Evolutionary conservation across 2,329 filamentous ascomycete species (phyloP).

Genomic region (Calycina herbarum): DNA sequence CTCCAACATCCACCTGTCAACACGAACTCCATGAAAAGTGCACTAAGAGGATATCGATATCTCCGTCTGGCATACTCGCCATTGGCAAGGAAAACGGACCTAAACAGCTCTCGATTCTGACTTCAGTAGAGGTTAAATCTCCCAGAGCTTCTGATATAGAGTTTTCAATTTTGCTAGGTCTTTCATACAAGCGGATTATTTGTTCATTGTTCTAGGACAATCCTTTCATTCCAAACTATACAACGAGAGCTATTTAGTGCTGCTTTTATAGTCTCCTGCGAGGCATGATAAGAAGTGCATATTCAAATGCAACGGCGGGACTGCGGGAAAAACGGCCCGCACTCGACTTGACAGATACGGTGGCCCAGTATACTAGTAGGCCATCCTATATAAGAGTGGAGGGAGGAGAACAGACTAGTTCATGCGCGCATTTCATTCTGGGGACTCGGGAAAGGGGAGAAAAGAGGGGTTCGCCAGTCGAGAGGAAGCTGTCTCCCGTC

Average conservation of each 20-base stretch:
- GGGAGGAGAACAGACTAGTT: neutral
- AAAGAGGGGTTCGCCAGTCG: neutral
- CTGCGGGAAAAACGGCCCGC: slow-evolving; percentile 26
- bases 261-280: slow-evolving; percentile 5
- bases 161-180: too few relatives aligned
- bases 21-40: neutral
- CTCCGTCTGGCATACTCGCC: too few relatives aligned
- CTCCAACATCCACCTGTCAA: slow-evolving; percentile 12
- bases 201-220: too few relatives aligned
- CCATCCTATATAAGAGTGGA: slow-evolving; percentile 1
- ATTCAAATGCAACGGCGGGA: slow-evolving; percentile 21
- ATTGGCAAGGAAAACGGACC: too few relatives aligned
- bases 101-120: too few relatives aligned
- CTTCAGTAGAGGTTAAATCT: too few relatives aligned
- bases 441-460: neutral
- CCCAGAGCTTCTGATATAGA: too few relatives aligned
- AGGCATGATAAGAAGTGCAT: slow-evolving; percentile 8
- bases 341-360: slow-evolving; percentile 17
- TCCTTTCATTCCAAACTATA: too few relatives aligned
- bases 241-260: neutral
- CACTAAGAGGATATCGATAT: too few relatives aligned
- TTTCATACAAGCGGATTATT: too few relatives aligned
- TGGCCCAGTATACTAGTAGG: neutral
- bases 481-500: neutral
- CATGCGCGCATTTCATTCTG: neutral